Percentiles rank a stretch among this genome's conserved stretches.
Conservation (phyloP, 2,329 filamentous ascomycete genomes). For the Colletotrichum sidae region DNA sequence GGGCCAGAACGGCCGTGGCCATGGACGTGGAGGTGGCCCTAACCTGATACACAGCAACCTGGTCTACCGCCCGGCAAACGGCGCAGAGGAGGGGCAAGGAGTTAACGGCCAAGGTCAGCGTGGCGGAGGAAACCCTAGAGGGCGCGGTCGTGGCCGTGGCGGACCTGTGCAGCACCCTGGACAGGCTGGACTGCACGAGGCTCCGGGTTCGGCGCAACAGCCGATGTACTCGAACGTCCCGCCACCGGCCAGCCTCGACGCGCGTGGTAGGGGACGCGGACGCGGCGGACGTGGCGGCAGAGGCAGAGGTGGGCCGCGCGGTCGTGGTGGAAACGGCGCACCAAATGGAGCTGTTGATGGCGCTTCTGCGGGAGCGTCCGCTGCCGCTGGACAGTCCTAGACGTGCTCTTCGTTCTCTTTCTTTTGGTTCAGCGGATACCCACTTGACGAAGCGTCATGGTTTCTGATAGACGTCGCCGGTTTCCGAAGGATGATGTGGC, state of each 20-base stretch:
- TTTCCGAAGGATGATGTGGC: slow-evolving; percentile 3
- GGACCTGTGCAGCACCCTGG: slow-evolving; percentile 31
- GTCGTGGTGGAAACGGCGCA: slow-evolving; percentile 45
- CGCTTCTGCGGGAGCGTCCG: slow-evolving; percentile 10
- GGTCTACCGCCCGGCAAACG: slow-evolving; percentile 59
- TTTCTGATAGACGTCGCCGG: slow-evolving; percentile 30
- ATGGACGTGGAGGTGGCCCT: slow-evolving; percentile 49
- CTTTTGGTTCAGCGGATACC: slow-evolving; percentile 24
- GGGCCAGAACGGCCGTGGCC: slow-evolving; percentile 46
- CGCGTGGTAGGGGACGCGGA: slow-evolving; percentile 53
- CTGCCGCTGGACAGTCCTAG: slow-evolving; percentile 1
- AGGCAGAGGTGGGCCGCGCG: slow-evolving; percentile 48
- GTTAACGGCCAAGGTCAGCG: slow-evolving; percentile 42
- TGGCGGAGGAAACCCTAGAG: slow-evolving; percentile 39
- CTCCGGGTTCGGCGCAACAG: slow-evolving; percentile 38
- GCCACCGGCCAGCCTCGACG: slow-evolving; percentile 69
- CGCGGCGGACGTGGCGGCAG: slow-evolving; percentile 42
- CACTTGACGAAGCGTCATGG: slow-evolving; percentile 19
- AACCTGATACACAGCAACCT: slow-evolving; percentile 63
- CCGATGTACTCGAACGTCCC: slow-evolving; percentile 66
- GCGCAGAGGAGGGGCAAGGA: slow-evolving; percentile 43
- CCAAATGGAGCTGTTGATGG: slow-evolving; percentile 9
- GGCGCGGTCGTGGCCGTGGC: slow-evolving; percentile 36
- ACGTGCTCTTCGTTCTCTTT: neutral
- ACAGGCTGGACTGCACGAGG: slow-evolving; percentile 29